Base-by-base conservation (phyloP, 1,284 basidiomycete species). In the Pascua guehoae region DNA sequence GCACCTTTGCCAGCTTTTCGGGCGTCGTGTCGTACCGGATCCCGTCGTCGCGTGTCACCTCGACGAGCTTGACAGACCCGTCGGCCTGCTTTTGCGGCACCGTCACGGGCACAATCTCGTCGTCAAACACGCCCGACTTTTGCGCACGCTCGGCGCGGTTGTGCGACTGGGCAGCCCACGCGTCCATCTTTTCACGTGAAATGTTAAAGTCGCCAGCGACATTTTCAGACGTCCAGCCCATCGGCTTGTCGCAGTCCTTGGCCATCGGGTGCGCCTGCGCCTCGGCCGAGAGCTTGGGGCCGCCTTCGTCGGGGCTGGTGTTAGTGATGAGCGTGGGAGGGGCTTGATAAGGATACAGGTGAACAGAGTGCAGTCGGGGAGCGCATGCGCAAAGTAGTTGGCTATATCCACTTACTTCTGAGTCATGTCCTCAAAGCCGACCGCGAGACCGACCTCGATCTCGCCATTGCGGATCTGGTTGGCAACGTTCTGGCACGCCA, bases 171-270 rank as follows among this genome's bases (percentile, higher is more conserved):
- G 90, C 89, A 2, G 92, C 88, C 70, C 86, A 88, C 41, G 82
- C 83, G 73, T 97, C 93, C 83, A 93, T 91, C 60, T 87, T 84
- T 57, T 88, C 85, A 50, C 93, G 83, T 16, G 88, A 83, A 66
- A 97, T 82, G 65, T 85, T 81, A 77, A 89, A 96, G 54, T 95
- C 86, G 51, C 80, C 79, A 8, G 88, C 88, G 61, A 98, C 94
- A 47, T 98, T 97, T 81, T 98, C 95, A 15, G 91, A 95, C 47
- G 93, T 95, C 79, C 92, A 88, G 64, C 94, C 93, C 93, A 97
- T 97, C 54, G 95, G 95, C 63, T 95, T 82, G 36, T 93, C 81
- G 77, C 93, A 96, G 81, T 98, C 94, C 60, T 87, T 85, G 4
- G 94, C 85, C 70, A 91, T 87, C 66, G 87, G 82, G 78, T 84